Base-by-base conservation (phyloP, 192 early-diverging fungal genomes). In the Umbelopsis ramanniana region DNA sequence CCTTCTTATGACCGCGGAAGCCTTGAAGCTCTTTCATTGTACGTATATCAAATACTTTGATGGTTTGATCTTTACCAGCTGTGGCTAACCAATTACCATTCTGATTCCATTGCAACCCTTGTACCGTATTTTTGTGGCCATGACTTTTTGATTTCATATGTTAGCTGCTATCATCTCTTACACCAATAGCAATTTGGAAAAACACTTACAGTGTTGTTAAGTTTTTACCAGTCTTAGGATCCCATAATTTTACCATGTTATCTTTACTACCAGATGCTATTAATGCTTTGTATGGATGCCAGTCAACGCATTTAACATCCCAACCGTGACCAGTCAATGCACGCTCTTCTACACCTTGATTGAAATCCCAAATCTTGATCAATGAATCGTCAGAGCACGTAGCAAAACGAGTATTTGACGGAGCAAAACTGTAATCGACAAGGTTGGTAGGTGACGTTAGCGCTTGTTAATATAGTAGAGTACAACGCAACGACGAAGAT, bases 321-420 rank as follows among this genome's bases (percentile, higher is more conserved):
- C 95, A 97, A 48, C 93, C 95, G 81, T 99, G 97, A 0, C 97
- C 92, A 17, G 85, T 89, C 47, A 99, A 81, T 29, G 84, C 77
- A 14, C 86, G 69, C 72, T 99, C 98, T 72, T 96, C 94, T 43
- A 85, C 81, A 2, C 91, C 90, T 35, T 91, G 90, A 46, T 89
- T 89, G 79, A 99, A 99, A 71, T 92, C 89, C 98, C 98, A 99
- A 70, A 99, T 92, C 72, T 99, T 99, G 67, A 99, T 94, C 6
- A 89, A 86, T 46, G 92, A 91, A 81, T 99, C 98, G 75, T 98
- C 97, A 19, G 95, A 96, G 45, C 94, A 96, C 2, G 93, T 94
- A 29, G 95, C 98, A 83, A 97, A 98, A 70, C 96, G 93, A 40
- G 90, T 87, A 72, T 98, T 96, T 19, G 92, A 90, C 8, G 98